Conservation (phyloP, 169 alveolate species). For the Plasmodium relictum region DNA sequence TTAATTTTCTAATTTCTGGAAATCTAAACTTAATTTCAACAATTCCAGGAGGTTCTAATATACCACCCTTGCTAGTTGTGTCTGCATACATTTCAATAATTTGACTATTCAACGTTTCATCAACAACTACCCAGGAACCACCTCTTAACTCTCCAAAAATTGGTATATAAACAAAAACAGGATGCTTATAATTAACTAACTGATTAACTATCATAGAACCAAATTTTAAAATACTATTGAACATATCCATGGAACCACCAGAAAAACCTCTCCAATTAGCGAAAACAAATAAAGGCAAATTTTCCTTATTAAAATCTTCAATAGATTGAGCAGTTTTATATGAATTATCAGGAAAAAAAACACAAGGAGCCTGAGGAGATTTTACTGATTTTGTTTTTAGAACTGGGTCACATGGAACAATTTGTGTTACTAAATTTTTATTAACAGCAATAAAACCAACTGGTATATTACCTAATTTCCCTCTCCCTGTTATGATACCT, state of each 20-base stretch:
- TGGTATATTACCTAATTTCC: constrained; percentile 68
- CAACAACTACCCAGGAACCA: constrained; percentile 92
- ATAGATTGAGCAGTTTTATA: constrained; percentile 92
- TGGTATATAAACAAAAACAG: constrained; percentile 89
- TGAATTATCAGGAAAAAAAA: constrained; percentile 91
- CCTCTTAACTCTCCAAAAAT: constrained; percentile 89
- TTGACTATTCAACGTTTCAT: constrained; percentile 87
- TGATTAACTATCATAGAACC: constrained; percentile 90
- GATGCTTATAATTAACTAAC: constrained; percentile 87
- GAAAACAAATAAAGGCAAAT: constrained; percentile 86
- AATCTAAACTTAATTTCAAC: constrained; percentile 86
- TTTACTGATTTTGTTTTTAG: constrained; percentile 56
- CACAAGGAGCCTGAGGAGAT: constrained; percentile 80
- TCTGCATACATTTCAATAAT: constrained; percentile 91
- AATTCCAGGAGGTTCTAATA: constrained; percentile 88
- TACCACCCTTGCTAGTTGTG: constrained; percentile 87
- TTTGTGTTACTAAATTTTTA: constrained; percentile 65
- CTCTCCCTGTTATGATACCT: constrained; percentile 75
- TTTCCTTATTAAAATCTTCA: constrained; percentile 89
- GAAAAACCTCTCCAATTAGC: constrained; percentile 89
- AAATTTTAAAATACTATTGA: constrained; percentile 84
- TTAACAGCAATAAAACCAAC: constrained; percentile 66
- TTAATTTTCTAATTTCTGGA: constrained; percentile 81
- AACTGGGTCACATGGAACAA: constrained; percentile 64
- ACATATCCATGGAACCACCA: constrained; percentile 92